Percentiles rank a stretch among this genome's conserved stretches.
Evolutionary conservation across 129 eudicot genomes (phyloP).

Genomic region (Flaveria brownii): DNA sequence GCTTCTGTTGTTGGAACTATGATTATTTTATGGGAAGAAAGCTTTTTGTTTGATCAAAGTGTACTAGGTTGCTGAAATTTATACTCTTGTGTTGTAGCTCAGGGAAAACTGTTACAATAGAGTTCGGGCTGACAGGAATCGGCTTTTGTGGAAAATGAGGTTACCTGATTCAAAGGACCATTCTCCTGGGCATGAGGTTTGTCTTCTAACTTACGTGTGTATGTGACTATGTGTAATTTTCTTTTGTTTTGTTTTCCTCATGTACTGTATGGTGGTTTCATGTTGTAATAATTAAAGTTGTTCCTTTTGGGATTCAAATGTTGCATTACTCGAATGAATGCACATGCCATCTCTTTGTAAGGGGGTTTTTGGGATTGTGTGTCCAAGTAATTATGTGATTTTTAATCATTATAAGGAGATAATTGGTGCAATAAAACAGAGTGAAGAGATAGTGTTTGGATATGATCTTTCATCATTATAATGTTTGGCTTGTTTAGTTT

Average conservation of each 20-base stretch:
- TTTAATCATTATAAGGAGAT: not conserved
- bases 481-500: not conserved
- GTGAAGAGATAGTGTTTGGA: conserved; percentile 6
- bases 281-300: conserved; percentile 1
- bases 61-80: conserved; percentile 3
- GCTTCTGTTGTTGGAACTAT: conserved; percentile 17
- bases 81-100: conserved; percentile 48
- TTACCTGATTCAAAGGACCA: conserved; percentile 32
- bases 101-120: conserved; percentile 81
- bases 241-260: not conserved
- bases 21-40: not conserved
- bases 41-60: conserved; percentile 22
- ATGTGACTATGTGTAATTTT: not conserved
- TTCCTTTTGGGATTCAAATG: not conserved
- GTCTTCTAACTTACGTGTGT: not conserved
- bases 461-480: not conserved
- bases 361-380: too few species aligned
- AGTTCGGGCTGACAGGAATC: conserved; percentile 67
- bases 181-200: conserved; percentile 48
- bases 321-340: too few species aligned
- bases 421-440: not conserved
- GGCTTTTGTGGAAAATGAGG: conserved; percentile 76
- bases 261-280: not conserved
- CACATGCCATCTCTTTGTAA: too few species aligned
- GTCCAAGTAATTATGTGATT: not conserved